Base-by-base conservation (phyloP, 441 rosid genomes). In the Brassica hybrid region DNA sequence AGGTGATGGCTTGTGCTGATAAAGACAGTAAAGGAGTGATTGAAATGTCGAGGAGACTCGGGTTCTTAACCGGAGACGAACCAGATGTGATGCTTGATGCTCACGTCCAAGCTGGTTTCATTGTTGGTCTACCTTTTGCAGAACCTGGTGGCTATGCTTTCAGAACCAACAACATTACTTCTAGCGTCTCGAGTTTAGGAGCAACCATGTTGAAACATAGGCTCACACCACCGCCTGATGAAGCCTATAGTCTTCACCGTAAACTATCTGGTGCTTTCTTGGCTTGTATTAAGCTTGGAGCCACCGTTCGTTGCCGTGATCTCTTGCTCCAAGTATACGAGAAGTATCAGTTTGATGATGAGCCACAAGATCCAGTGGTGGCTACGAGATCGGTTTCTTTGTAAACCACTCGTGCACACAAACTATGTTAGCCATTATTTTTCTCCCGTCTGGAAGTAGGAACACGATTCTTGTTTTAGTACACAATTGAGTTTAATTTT, bases 211-310 rank as follows among this genome's bases (percentile, higher is more conserved):
- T 93, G 83, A 91, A 84, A 85, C 99, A 95, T 88, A 84, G 98
- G 78, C 91, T 93, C 30, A 91, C 97, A 2, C 97, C 98, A 10
- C 99, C 99, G 0, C 98, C 99, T 0, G 98, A 91, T 16, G 97
- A 96, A 81, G 94, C 86, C 4, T 96, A 93, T 83, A 93, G 99
- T 79, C 99, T 96, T 75, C 98, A 96, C 66, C 85, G 94, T 59
- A 91, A 93, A 85, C 94, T 93, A 54, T 90, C 97, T 0, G 98
- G 99, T 18, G 88, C 97, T 16, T 93, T 93, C 86, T 85, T 96
- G 76, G 99, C 97, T 43, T 91, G 97, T 84, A 91, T 96, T n/a
- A 93, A 96, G 84, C 88, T 93, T 18, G 88, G 97, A 76, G 96
- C 99, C 1, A 85, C 86, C 16, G 98, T 96, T 2, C 94, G 92